Evolutionary conservation across 2,329 filamentous ascomycete species (phyloP), one percentile per base, ranked within the genome.

Genomic region (Cytospora leucostoma): DNA sequence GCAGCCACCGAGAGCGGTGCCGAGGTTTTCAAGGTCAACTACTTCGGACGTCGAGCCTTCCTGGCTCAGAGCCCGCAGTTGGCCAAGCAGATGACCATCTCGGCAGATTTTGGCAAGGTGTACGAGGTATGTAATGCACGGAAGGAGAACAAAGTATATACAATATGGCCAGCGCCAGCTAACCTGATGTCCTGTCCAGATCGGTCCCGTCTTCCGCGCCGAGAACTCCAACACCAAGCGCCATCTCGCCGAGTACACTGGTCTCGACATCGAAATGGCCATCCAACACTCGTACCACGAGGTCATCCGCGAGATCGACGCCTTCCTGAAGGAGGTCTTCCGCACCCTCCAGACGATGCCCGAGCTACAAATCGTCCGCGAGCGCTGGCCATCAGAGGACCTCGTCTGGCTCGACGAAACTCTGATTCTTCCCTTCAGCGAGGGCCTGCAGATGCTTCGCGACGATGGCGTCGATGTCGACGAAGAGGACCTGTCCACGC

Each of bases 211-310:
- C 7, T 97, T 97, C 82, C 88, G 93, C 69, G 93, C 93, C 0
- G 93, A 97, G 74, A 96, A 97, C 79, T 96, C 91, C 72, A 97
- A 97, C 75, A 97, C 93, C 0, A 93, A 97, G 72, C 88, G 93
- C 44, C 93, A 97, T 74, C 81, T 97, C 81, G 97, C 93, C 0
- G 93, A 97, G 74, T 97, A 96, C 74, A 97, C 93, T 5, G 93
- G 93, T 61, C 81, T 97, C 35, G 93, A 97, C 82, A 76, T 97
- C 19, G 93, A 97, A 73, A 97, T 97, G 94, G 84, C 88, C 3
- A 92, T 97, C 67, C 89, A 93, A 56, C 87, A 91, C 70, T 89
- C 96, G 74, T 97, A 97, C 74, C 89, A 96, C 71, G 93, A 97
- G 76, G 90, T 93, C 57, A 84, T 97, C 37, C 81, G 87, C 44